Base-by-base conservation (phyloP, 192 early-diverging fungal species). In the Pilaira anomala region DNA sequence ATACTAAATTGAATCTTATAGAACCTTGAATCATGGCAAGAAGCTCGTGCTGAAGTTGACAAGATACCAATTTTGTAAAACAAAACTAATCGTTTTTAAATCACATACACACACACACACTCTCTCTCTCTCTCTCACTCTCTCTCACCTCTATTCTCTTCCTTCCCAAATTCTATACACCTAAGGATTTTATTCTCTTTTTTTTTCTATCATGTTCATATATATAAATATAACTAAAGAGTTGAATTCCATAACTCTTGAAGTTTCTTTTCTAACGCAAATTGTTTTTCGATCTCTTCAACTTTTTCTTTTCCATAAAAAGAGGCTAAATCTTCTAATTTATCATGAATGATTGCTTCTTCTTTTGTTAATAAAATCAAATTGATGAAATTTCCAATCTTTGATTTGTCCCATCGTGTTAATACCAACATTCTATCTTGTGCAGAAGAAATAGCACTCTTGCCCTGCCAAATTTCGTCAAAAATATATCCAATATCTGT, bases 381-480 rank as follows among this genome's bases (percentile, higher is more conserved):
- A 72, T 98, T 98, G 51, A 81, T 73, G 13, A 87, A 76, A 5
- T 74, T 63, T 55, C 86, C 76, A 11, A 89, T 91, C 52, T 82
- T 67, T 11, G 73, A 57, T 6, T 73, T 72, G 53, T 91, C 78
- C 96, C 96, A 98, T 46, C 92, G 78, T 2, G 77, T 79, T 16
- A 98, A 71, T 0, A 87, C 77, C 12, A 92, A 76, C 5, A 53
- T 24, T 66, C 88, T 88, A 44, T 93, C 90, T 21, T 75, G 85
- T 7, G 83, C 63, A 16, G 87, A 83, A 4, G 92, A 91, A 2
- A 96, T 45, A 1, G 81, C 92, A 62, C 88, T 90, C 56, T 85
- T 82, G 12, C 90, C 89, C 7, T 83, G 75, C 84, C 90, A 97
- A 28, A 94, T 85, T 69, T 98, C 95, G 53, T 98, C 93, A 44